Evolutionary conservation across 78 protist species (phyloP), one percentile per base, ranked within the genome.

Genomic region (Pigoraptor vietnamica): DNA sequence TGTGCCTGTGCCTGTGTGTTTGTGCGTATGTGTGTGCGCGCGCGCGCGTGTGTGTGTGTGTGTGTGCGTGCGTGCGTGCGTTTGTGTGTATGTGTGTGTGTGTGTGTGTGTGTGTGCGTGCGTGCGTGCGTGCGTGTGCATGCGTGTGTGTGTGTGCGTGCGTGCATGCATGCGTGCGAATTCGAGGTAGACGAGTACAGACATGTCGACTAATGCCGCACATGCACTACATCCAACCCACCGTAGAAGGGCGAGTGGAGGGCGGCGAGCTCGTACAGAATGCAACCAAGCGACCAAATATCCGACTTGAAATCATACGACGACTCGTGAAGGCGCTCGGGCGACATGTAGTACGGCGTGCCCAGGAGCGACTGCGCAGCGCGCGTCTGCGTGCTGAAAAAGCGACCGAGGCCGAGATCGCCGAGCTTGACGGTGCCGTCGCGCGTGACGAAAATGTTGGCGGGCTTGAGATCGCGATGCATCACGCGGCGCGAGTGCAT

Each of bases 341-440:
- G 98, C 40, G 94, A 89, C 32, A 96, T 33, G 92, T 96, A 97
- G 89, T 92, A 95, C 25, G 97, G 98, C 40, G 97, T 97, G 39
- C 95, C 95, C 32, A 37, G 1, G 25, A 25, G 37, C 21, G 92
- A 33, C 23, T 19, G 92, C 21, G 87, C 92, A 9, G 67, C 67
- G 14, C 67, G 67, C 67, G 67, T 48, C 67, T 48, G 67, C 67
- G 67, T 25, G 14, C 87, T 34, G 39, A 93, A 81, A 25, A 56
- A 37, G 32, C 94, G 92, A 23, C 94, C 92, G 35, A 94, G 89
- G 23, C 95, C 95, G 14, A 94, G 89, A 89, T 94, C 95, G 39
- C 95, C 95, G 10, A 94, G 91, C 38, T 94, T 94, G 88, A 92
- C 91, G 29, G 2, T 9, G 40, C 91, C 95, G 19, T 81, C 32